Evolutionary conservation across 768 basidiomycete genomes (phyloP), one percentile per base, ranked within the genome.

Genomic region (Lactarius evosmus): DNA sequence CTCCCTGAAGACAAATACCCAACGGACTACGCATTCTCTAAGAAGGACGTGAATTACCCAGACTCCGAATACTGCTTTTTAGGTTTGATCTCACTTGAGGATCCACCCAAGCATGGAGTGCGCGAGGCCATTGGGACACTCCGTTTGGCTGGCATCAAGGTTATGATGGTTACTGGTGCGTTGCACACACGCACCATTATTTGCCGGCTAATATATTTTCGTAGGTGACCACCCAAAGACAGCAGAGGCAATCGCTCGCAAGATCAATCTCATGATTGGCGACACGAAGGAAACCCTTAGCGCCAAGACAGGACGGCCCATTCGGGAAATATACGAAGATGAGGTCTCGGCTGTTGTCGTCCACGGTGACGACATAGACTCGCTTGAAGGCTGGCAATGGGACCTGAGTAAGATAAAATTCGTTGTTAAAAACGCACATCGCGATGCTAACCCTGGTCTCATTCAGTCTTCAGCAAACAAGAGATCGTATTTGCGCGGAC

Each of bases 401-500:
- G 86, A 88, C 74, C 82, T 85, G 70, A 88, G 85, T 86, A 68
- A 8, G 83, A 27, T 14, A n/a, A 50, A n/a, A 6, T 74, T 12
- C 27, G 4, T 56, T 51, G 49, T 53, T 53, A 58, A 19, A 36
- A 27, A 50, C 40, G 54, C 60, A 29, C 4, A 32, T n/a, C 33
- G 14, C 25, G 32, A 12, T 52, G 44, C 29, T 38, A 58, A 63
- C 51, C 33, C 9, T n/a, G 27, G 34, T 58, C 0, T n/a, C 51
- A 22, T 27, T 3, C 58, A 88, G 86, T 88, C 65, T 86, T 88
- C 72, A 76, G 77, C 68, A 87, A 87, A 69, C 77, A 83, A 46
- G 87, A 88, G 71, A 86, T 89, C 56, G 86, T 89, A 5, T 87
- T 89, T 64, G 86, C 87, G 40, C 78, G 87, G 56, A 88, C 86